Evolutionary conservation across 2,329 filamentous ascomycete species (phyloP).

Genomic region (Colletotrichum higginsianum): DNA sequence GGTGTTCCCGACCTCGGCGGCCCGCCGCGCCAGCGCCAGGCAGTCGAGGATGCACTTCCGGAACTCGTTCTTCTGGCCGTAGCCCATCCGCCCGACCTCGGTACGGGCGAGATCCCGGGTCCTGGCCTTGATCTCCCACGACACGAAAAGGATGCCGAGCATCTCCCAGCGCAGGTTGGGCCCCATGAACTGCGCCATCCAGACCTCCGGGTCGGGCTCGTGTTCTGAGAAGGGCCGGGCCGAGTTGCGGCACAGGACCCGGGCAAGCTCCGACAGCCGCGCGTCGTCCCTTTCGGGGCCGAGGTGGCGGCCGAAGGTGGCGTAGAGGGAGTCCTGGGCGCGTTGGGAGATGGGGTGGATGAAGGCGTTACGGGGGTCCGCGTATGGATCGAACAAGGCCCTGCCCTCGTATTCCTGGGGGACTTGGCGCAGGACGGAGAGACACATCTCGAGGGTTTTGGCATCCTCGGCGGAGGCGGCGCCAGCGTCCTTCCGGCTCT

Average conservation of each 20-base stretch:
- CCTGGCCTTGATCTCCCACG: slow-evolving; percentile 41
- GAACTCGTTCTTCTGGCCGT: slow-evolving; percentile 7
- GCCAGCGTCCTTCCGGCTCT: too few relatives aligned
- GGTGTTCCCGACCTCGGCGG: slow-evolving; percentile 50
- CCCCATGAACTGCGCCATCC: slow-evolving; percentile 37
- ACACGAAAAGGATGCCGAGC: slow-evolving; percentile 37
- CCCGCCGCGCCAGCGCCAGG: slow-evolving; percentile 50
- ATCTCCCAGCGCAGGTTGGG: slow-evolving; percentile 36
- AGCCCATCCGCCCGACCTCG: neutral
- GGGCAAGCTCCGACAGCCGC: slow-evolving; percentile 34
- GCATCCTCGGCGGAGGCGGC: slow-evolving; percentile 20
- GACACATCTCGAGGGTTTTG: slow-evolving; percentile 52
- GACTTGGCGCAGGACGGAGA: slow-evolving; percentile 56
- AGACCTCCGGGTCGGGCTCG: slow-evolving; percentile 27
- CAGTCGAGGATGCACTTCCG: slow-evolving; percentile 47
- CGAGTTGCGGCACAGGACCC: slow-evolving; percentile 47
- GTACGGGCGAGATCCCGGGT: slow-evolving; percentile 13
- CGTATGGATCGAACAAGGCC: slow-evolving; percentile 37
- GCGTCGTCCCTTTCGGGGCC: slow-evolving; percentile 38
- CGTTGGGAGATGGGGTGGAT: slow-evolving; percentile 33
- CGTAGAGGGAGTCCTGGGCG: slow-evolving; percentile 43
- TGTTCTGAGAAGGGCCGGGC: slow-evolving; percentile 35
- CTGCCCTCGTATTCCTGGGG: slow-evolving; percentile 44
- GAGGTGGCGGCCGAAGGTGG: slow-evolving; percentile 43
- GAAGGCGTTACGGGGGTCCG: slow-evolving; percentile 45